phyloP scores from a whole-genome alignment of 306 rosid genomes.

The Carpinus viminea region DNA sequence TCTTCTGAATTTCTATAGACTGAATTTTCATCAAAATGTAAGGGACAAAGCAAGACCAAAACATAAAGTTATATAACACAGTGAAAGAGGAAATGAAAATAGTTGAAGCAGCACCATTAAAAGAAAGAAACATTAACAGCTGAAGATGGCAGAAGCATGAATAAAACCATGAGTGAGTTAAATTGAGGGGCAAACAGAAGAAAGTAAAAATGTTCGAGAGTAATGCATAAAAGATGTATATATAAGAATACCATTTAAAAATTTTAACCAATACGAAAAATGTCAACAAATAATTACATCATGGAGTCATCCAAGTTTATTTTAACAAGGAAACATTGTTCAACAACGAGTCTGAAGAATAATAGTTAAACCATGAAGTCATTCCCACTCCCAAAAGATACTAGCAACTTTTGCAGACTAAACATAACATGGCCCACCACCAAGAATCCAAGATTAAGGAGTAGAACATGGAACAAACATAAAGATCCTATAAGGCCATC shows the following conservation, averaged over 20 bases:
- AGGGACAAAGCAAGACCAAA: background rate
- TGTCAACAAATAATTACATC: background rate
- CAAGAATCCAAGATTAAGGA: constrained; percentile 22
- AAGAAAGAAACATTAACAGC: background rate
- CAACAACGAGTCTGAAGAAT: background rate
- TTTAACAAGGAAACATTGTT: background rate
- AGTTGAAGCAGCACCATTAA: background rate
- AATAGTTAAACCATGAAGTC: background rate
- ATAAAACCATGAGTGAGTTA: background rate
- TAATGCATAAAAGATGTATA: background rate
- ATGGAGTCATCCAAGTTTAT: background rate
- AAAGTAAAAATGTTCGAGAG: background rate
- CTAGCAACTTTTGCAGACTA: constrained; percentile 13
- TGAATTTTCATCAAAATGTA: constrained; percentile 26
- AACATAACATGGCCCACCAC: constrained; percentile 14
- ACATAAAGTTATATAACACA: background rate
- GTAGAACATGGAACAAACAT: background rate
- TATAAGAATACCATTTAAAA: background rate
- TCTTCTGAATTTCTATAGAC: constrained; percentile 94
- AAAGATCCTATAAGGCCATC: background rate
- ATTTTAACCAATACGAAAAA: background rate
- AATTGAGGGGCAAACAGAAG: background rate
- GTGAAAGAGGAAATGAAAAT: background rate
- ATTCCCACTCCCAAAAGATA: constrained; percentile 22
- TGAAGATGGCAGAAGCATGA: constrained; percentile 14